Conservation (phyloP, 2,329 filamentous ascomycete genomes). For the Calonectria multiphialidica region DNA sequence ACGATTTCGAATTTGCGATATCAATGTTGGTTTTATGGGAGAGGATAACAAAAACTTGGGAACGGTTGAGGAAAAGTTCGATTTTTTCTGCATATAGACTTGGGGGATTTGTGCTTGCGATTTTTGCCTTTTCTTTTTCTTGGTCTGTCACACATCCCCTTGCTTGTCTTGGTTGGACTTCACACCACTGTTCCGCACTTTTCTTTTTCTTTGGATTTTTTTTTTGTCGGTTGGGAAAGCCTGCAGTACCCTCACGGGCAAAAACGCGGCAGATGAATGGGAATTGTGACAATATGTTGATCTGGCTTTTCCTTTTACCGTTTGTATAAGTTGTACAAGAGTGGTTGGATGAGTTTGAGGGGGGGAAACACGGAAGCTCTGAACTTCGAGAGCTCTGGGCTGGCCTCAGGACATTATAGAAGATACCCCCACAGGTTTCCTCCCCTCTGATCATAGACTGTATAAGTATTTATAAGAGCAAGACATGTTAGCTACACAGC, state of each 20-base stretch:
- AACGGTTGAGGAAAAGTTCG: constrained; percentile 43
- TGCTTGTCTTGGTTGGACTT: constrained; percentile 30
- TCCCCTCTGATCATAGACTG: constrained; percentile 42
- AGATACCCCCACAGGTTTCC: constrained; percentile 46
- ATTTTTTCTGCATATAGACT: constrained; percentile 46
- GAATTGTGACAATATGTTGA: constrained; percentile 31
- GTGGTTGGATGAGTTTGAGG: constrained; percentile 34
- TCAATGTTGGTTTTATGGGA: constrained; percentile 35
- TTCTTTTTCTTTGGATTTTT: constrained; percentile 26
- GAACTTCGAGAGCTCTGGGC: constrained; percentile 43
- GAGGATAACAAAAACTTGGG: constrained; percentile 42
- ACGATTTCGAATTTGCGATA: constrained; percentile 26
- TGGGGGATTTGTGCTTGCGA: constrained; percentile 34
- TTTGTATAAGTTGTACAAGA: constrained; percentile 44
- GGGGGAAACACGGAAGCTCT: constrained; percentile 36
- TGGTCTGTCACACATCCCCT: constrained; percentile 29
- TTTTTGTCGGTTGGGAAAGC: constrained; percentile 29
- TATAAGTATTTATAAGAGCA: constrained; percentile 40
- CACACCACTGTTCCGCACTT: not conserved
- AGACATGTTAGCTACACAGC: constrained; percentile 43
- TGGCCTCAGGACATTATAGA: constrained; percentile 48
- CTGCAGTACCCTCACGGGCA: constrained; percentile 36
- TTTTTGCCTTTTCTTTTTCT: constrained; percentile 23
- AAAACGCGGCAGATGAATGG: constrained; percentile 13
- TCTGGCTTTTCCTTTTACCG: constrained; percentile 33